Base-by-base conservation (phyloP, 2,329 filamentous ascomycete genomes). In the Diaporthe sp. region DNA sequence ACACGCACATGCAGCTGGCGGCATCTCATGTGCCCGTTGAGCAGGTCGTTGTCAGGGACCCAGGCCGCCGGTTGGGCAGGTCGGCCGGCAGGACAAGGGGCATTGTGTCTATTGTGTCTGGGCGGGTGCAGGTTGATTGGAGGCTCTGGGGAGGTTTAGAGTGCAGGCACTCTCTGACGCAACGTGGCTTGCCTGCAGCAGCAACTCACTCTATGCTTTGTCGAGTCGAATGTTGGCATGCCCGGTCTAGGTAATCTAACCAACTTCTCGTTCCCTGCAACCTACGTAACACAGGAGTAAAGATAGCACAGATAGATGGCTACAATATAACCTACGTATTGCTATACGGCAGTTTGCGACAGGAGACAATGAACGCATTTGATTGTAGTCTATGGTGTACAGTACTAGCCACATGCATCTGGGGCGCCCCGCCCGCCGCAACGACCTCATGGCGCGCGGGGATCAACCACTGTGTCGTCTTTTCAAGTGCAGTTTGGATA, bases 1-100 rank as follows among this genome's bases (percentile, higher is more conserved):
- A 70, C 22, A 53, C 55, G 65, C 65, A 70, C 65, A 55, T 70
- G 65, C 65, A 68, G 62, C 31, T 68, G 65, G 65, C 65, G 46
- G 65, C 46, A 68, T 53, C 65, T 68, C 65, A 22, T 68, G 65
- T 68, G 46, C 31, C 65, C 65, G 65, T 68, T 68, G 65, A 37
- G 31, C 44, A 37, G 37, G 37, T 44, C 37, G 25, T 42, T 13
- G 60, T 46, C 60, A 65, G 60, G 31, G 39, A 28, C 39, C 60
- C 60, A 46, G n/a, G 60, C 60, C 42, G 39, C 42, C 42, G 61
- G 61, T 34, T 65, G 61, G 61, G 25, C 42, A 22, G 42, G 61
- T 6, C 31, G 60, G 25, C 39, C 25, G 42, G n/a, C n/a, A 44
- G n/a, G 60, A 19, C 60, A 62, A 62, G 60, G 60, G 60, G 37